phyloP scores from a whole-genome alignment of 805 yeast genomes.

The Starmerella bombi region DNA sequence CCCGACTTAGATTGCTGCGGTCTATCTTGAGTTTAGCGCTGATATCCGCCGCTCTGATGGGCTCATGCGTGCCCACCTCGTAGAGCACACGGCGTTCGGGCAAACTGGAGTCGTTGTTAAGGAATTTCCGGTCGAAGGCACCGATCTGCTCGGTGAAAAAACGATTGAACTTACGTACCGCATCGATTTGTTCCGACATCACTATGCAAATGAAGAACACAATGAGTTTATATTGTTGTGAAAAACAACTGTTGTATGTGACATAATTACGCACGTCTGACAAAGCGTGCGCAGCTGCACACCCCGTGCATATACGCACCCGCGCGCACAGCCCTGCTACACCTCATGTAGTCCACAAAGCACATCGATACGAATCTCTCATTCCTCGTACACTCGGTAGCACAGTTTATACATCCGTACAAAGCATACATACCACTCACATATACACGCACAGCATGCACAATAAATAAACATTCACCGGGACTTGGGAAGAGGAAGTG shows the following conservation, averaged over 20 bases:
- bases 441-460: conserved; percentile 1
- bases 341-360: no score
- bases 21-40: not conserved
- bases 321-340: no score
- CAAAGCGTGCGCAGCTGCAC: no score
- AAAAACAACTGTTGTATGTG: not conserved
- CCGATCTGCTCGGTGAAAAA: conserved; percentile 5
- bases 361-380: no score
- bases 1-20: conserved; percentile 4
- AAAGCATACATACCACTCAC: no score
- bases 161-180: conserved; percentile 2
- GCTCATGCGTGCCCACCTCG: conserved; percentile 3
- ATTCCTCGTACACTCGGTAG: no score
- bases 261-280: no score
- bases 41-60: conserved; percentile 3
- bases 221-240: not conserved
- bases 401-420: no score
- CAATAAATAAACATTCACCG: not conserved
- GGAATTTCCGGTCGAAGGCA: not conserved
- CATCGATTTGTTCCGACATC: not conserved
- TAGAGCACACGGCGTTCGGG: conserved; percentile 4
- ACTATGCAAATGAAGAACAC: no score
- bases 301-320: no score
- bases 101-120: not conserved
- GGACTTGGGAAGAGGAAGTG: conserved; percentile 12